A percentile compares a stretch with the other conserved stretches of the same genome.
Conservation (phyloP, 306 rosid species). For the Cucumis hystrix region DNA sequence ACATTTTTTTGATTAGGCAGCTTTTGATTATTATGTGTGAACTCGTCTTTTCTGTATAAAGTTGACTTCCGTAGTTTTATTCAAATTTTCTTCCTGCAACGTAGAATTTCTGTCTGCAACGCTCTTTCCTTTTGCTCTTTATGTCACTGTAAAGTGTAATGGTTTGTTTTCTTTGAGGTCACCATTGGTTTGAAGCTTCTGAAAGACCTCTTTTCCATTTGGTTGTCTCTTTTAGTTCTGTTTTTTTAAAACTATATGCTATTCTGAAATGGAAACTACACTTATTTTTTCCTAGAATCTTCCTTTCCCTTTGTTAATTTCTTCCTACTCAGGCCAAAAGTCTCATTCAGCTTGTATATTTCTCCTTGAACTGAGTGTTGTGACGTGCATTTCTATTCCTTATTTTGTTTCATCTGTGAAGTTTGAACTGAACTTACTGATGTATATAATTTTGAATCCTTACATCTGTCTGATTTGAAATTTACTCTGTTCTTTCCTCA, state of each 20-base stretch:
- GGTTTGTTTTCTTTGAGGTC: neutral
- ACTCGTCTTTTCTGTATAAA: neutral
- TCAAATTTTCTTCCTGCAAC: neutral
- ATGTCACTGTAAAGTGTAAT: neutral
- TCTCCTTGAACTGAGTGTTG: neutral
- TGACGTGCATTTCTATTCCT: neutral
- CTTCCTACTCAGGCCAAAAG: neutral
- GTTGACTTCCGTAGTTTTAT: neutral
- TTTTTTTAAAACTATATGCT: neutral
- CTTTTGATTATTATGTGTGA: conserved; percentile 5
- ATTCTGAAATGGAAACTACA: neutral
- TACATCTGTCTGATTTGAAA: neutral
- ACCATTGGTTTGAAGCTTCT: neutral
- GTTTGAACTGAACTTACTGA: neutral
- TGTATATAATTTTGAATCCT: neutral
- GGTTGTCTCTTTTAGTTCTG: neutral
- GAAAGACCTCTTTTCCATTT: conserved; percentile 1
- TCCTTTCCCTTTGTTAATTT: neutral
- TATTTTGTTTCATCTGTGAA: neutral
- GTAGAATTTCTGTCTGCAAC: conserved; percentile 2
- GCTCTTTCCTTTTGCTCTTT: neutral
- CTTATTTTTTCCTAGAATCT: neutral
- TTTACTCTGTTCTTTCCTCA: conserved; percentile 12
- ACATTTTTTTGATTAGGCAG: neutral
- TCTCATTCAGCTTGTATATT: neutral